Base-by-base conservation (phyloP, 2,329 filamentous ascomycete genomes). In the Stachybotrys chlorohalonatus region DNA sequence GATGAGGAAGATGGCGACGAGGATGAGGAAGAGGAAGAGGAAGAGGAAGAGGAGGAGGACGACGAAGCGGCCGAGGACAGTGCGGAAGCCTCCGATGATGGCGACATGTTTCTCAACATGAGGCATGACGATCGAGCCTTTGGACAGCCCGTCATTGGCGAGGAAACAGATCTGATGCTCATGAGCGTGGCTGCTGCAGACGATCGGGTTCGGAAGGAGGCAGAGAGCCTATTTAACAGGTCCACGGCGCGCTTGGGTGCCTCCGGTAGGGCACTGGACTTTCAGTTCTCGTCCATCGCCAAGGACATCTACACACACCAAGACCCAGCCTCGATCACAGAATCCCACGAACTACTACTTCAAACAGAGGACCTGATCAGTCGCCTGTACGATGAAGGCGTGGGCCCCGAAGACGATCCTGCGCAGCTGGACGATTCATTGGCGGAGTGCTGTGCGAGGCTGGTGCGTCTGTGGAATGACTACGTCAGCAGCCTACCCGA, bases 361-460 rank as follows among this genome's bases (percentile, higher is more conserved):
- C 77, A 82, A 51, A 95, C 89, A 11, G 92, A 96, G 66, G 78
- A 83, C 46, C 71, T 90, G 47, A 73, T 95, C 46, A 77, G 78
- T 52, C 76, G 76, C 53, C 73, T 92, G 16, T 89, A 89, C 60
- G 78, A 80, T 51, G 79, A 84, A 55, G 81, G 81, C 1, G 76
- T 84, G 13, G 80, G 79, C 16, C 68, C 75, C 5, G 74, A 77
- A 53, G 79, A 85, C 39, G 76, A 84, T 55, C 71, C 76, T 11
- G 78, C 80, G 54, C 77, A 76, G 57, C 70, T 86, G 56, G 78
- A 85, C 54, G 73, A 75, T 52, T 79, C 79, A 5, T 69, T 87
- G 39, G 75, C 79, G n/a, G 73, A 73, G 17, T 75, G 81, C 17
- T 78, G 80, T 13, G 71, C 71, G 46, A 74, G 74, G 49, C 74